These are phyloP conservation scores for Aspergillus affinis DNA, from an alignment of 495 filamentous ascomycete genomes.

Conservation along the genomic window DNA sequence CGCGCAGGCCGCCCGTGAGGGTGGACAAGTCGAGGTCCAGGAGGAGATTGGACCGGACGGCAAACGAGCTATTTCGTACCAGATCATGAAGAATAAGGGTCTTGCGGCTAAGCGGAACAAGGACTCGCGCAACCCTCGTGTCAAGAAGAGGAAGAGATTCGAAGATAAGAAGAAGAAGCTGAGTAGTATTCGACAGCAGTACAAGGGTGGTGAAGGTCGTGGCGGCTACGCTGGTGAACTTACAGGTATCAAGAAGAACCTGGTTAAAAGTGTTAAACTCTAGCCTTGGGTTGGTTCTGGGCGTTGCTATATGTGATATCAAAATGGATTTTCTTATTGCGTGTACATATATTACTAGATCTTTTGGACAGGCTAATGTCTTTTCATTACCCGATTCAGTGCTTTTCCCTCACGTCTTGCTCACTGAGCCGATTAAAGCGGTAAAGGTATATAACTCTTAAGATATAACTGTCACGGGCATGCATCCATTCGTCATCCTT, in stretches of 20 bases:
- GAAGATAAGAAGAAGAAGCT: constrained; percentile 95
- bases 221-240: constrained; percentile 90
- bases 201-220: constrained; percentile 81
- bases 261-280: constrained; percentile 93
- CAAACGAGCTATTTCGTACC: constrained; percentile 85
- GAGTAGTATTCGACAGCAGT: constrained; percentile 74
- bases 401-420: neutral
- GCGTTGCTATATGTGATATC: constrained; percentile 34
- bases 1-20: constrained; percentile 52
- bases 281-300: constrained; percentile 30
- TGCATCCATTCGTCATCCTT: neutral
- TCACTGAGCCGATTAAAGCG: too few species aligned
- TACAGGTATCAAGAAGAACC: constrained; percentile 90
- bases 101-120: constrained; percentile 86
- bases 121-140: constrained; percentile 88
- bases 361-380: neutral
- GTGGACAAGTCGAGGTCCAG: constrained; percentile 55
- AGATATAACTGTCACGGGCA: neutral
- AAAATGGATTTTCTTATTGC: constrained; percentile 19
- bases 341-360: constrained; percentile 25
- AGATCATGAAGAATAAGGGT: constrained; percentile 97
- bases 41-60: constrained; percentile 68
- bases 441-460: neutral
- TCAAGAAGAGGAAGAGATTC: constrained; percentile 96
- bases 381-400: neutral